Base-by-base conservation (phyloP, 108 stramenopile genomes). In the Mayamaea pseudoterrestris region DNA sequence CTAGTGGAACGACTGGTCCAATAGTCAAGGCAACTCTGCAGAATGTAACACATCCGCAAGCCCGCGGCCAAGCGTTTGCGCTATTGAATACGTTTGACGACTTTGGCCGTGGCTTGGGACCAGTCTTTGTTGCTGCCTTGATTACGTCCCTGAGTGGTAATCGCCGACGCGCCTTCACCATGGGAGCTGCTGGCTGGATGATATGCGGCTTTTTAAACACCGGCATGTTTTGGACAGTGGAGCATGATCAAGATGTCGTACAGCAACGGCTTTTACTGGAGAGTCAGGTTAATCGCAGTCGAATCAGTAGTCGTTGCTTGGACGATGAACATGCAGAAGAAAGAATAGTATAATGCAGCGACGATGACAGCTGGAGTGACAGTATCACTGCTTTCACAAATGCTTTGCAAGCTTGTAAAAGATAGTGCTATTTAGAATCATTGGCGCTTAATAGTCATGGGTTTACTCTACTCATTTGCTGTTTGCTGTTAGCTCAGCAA, bases 31-130 rank as follows among this genome's bases (percentile, higher is more conserved):
- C 83, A 12, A 80, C 76, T 5, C 50, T 90, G 18, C 76, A 82
- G 41, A 93, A 93, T 58, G 83, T 86, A 0, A 83, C 83, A 2
- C 39, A 78, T 28, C 91, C 91, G 0, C 60, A 71, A 8, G 47
- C 69, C 27, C 57, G 91, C 25, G 91, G 86, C 5, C 65, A 71
- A 40, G 81, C 91, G 3, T 83, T 83, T 64, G 81, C 88, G 20
- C 57, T 84, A 4, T 70, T 78, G 35, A 81, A 69, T 34, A 69
- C 76, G 1, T 75, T 80, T 52, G 91, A 93, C 44, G 91, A 93
- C 41, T 68, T 93, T 55, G 90, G 91, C 2, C 66, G 85, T 46
- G 91, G 91, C 1, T 60, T 85, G 2, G 91, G 91, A 3, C 91
- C 91, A 1, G 76, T 72, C 8, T 71, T 90, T 53, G 73, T 90